Evolutionary conservation across 2,329 filamentous ascomycete genomes (phyloP), one percentile per base, ranked within the genome.

Genomic region (Herpomyces periplanetae): DNA sequence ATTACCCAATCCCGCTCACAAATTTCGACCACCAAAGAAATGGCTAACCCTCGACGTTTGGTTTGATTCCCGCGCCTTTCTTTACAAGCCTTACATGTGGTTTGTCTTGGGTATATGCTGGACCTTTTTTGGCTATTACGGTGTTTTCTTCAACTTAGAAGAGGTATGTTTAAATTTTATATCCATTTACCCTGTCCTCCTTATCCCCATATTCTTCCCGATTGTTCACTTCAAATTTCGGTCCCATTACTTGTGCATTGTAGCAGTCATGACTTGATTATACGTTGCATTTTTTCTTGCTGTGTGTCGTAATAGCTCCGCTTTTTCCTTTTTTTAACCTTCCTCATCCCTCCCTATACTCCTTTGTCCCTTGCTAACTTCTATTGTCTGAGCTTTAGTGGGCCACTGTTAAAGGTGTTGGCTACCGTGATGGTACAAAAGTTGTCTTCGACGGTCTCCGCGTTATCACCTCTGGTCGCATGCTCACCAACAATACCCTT

Each of bases 101-200:
- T 41, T 45, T 24, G 38, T 37, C 10, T 39, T 37, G 2, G 33
- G 37, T 3, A 38, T 47, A n/a, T 33, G 36, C 2, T 41, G 44
- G 24, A 32, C 47, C 17, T 48, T 47, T 33, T 37, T 47, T 18
- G 45, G 45, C 10, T 48, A 47, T 28, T 48, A 48, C 24, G 39
- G 42, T 3, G 31, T 49, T 9, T 47, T 47, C 32, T 48, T 48
- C 35, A 47, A 45, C 23, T 37, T 49, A 12, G 43, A 47, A 28
- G 44, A 47, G 30, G 37, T 38, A 28, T 23, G 32, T 28, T 9
- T 11, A 10, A 11, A n/a, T 6, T 4, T 13, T 16, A n/a, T 23
- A 8, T 11, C 10, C 10, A 9, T 10, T 10, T 5, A 11, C 13
- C 5, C 11, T 12, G 16, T 13, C 4, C 5, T n/a, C 5, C 16